Conservation (phyloP, 2,329 filamentous ascomycete genomes). For the Verticillium tricorpus region DNA sequence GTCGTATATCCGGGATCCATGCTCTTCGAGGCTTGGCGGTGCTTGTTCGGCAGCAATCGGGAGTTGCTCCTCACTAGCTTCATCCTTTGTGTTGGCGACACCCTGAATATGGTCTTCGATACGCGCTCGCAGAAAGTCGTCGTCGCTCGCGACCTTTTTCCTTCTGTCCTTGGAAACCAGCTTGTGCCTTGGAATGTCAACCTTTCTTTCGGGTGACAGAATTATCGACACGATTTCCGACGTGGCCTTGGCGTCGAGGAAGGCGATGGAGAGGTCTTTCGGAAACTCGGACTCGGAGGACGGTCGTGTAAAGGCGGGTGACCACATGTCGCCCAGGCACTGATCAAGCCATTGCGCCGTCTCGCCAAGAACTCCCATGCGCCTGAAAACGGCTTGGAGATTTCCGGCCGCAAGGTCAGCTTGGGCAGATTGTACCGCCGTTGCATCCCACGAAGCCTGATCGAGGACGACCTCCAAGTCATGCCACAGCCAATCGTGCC, state of each 20-base stretch:
- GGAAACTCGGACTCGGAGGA: not conserved
- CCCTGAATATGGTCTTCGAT: not conserved
- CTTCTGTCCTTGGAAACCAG: not conserved
- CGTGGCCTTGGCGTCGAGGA: not conserved
- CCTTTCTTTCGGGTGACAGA: not conserved
- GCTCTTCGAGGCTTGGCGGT: not conserved
- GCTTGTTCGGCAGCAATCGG: not conserved
- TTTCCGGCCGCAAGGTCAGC: slow-evolving; percentile 5
- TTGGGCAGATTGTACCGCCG: slow-evolving; percentile 3
- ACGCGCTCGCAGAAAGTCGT: not conserved
- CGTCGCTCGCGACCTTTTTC: not conserved
- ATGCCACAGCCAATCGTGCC: slow-evolving; percentile 13
- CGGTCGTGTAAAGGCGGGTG: slow-evolving; percentile 3
- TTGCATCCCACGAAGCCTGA: slow-evolving; percentile 9
- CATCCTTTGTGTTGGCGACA: not conserved
- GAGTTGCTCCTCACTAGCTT: not conserved
- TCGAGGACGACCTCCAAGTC: slow-evolving; percentile 11
- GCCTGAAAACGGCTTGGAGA: slow-evolving; percentile 7
- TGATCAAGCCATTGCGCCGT: slow-evolving; percentile 10
- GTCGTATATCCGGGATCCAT: slow-evolving; percentile 8
- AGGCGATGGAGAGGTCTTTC: not conserved
- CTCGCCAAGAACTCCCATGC: slow-evolving; percentile 9
- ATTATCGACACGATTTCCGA: not conserved
- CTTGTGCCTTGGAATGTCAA: not conserved
- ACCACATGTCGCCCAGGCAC: slow-evolving; percentile 12